These are phyloP conservation scores for Fusarium sacchari DNA, from an alignment of 2,329 filamentous ascomycete genomes.

Conservation along the genomic window DNA sequence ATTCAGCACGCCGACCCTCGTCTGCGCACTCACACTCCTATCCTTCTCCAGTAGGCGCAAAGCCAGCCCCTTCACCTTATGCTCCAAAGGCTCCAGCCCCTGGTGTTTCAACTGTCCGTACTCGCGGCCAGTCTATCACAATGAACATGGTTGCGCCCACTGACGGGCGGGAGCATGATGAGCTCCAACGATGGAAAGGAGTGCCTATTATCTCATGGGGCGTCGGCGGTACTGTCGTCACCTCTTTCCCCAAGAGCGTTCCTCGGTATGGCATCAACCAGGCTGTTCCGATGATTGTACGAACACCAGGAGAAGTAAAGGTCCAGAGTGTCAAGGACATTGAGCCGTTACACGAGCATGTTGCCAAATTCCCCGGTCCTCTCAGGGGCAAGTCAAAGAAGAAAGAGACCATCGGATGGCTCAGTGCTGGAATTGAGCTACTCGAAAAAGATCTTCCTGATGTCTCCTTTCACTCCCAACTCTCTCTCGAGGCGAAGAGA, in stretches of 20 bases:
- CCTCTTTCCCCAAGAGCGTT: slow-evolving; percentile 87
- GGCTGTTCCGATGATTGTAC: slow-evolving; percentile 79
- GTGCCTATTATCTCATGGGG: slow-evolving; percentile 89
- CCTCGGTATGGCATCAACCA: slow-evolving; percentile 85
- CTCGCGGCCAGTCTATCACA: slow-evolving; percentile 63
- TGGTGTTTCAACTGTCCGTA: slow-evolving; percentile 47
- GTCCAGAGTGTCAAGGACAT: slow-evolving; percentile 80
- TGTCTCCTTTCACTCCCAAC: slow-evolving; percentile 58
- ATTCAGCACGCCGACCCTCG: slow-evolving; percentile 64
- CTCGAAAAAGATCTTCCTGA: slow-evolving; percentile 71
- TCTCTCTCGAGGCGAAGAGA: slow-evolving; percentile 73
- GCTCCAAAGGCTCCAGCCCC: slow-evolving; percentile 24
- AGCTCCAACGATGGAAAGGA: slow-evolving; percentile 90
- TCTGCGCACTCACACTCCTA: slow-evolving; percentile 60
- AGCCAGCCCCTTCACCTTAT: slow-evolving; percentile 41
- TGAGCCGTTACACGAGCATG: slow-evolving; percentile 74
- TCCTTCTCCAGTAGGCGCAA: slow-evolving; percentile 49
- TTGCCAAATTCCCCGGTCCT: slow-evolving; percentile 89
- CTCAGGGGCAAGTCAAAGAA: slow-evolving; percentile 92
- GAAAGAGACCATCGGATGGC: slow-evolving; percentile 88
- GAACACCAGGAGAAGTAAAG: slow-evolving; percentile 83
- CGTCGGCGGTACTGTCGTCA: slow-evolving; percentile 82
- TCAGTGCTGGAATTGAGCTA: slow-evolving; percentile 77
- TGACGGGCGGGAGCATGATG: slow-evolving; percentile 76
- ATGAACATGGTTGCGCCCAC: slow-evolving; percentile 70